phyloP scores from a whole-genome alignment of 1,284 basidiomycete species.

The Heliocybe sulcata region DNA sequence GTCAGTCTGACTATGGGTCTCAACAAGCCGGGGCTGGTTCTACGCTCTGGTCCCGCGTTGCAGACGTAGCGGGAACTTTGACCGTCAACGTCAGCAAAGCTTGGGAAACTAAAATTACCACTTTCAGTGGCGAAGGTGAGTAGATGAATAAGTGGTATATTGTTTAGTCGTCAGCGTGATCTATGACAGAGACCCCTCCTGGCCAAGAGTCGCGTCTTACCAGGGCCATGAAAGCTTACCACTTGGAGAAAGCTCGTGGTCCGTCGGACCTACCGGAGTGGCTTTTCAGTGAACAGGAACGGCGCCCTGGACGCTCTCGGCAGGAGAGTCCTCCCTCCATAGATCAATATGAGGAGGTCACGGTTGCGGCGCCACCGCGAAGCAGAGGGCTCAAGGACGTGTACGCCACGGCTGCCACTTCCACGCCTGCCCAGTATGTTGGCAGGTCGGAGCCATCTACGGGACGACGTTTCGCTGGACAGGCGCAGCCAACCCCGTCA shows the following conservation, averaged over 20 bases:
- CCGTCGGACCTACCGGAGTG: slow-evolving; percentile 58
- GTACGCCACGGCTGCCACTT: slow-evolving; percentile 24
- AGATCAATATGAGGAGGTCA: slow-evolving; percentile 7
- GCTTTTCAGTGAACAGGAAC: slow-evolving; percentile 56
- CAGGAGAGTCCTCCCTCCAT: background rate
- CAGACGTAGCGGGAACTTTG: slow-evolving; percentile 43
- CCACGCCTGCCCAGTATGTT: slow-evolving; percentile 3
- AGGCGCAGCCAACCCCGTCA: slow-evolving; percentile 17
- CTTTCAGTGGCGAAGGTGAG: slow-evolving; percentile 42
- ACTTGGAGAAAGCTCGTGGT: slow-evolving; percentile 50
- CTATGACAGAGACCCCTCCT: slow-evolving; percentile 38
- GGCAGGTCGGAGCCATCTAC: slow-evolving; percentile 3
- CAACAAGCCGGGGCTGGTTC: slow-evolving; percentile 26
- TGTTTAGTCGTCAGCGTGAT: slow-evolving; percentile 2
- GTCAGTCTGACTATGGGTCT: background rate
- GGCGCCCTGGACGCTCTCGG: slow-evolving; percentile 13
- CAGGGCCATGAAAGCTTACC: slow-evolving; percentile 61
- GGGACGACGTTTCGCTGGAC: slow-evolving; percentile 10
- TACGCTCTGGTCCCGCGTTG: slow-evolving; percentile 49
- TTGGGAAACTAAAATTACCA: slow-evolving; percentile 38
- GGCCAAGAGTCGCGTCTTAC: slow-evolving; percentile 55
- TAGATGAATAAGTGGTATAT: slow-evolving; percentile 6
- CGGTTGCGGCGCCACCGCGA: slow-evolving; percentile 4
- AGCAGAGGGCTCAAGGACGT: slow-evolving; percentile 27
- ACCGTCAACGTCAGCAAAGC: slow-evolving; percentile 51